phyloP scores from a whole-genome alignment of 31 red algal species.

The Odonthalia washingtoniensis region DNA sequence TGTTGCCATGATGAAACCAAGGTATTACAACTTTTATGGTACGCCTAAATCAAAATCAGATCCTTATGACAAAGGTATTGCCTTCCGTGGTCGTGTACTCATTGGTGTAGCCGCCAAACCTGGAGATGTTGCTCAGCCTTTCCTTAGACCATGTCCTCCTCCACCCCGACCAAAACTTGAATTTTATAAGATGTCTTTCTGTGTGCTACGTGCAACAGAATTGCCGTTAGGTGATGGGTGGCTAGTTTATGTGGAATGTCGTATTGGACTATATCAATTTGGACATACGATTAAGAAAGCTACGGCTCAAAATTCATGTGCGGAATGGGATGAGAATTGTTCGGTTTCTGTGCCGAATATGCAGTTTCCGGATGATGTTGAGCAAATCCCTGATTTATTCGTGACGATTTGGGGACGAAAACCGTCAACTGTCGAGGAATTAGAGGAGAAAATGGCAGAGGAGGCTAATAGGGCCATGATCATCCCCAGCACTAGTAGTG shows the following conservation, averaged over 20 bases:
- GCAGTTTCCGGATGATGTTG: conserved; percentile 90
- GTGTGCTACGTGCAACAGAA: conserved; percentile 81
- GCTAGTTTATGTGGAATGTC: conserved; percentile 70
- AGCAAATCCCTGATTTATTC: conserved; percentile 91
- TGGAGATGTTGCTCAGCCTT: conserved; percentile 63
- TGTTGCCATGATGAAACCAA: conserved; percentile 82
- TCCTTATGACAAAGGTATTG: conserved; percentile 81
- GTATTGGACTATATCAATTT: too few relatives aligned
- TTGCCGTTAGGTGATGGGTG: conserved; percentile 74
- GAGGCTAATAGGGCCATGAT: conserved; percentile 14
- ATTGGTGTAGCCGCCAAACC: conserved; percentile 84
- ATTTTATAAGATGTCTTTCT: conserved; percentile 79
- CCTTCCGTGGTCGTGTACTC: conserved; percentile 82
- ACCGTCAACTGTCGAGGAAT: conserved; percentile 66
- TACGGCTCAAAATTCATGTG: too few relatives aligned
- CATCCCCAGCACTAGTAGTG: background rate
- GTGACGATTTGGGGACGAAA: conserved; percentile 76
- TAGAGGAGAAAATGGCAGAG: conserved; percentile 71
- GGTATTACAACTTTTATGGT: conserved; percentile 96
- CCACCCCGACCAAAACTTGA: too few relatives aligned
- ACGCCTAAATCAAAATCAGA: conserved; percentile 64
- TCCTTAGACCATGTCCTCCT: conserved; percentile 72
- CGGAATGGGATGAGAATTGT: too few relatives aligned
- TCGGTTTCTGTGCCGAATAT: conserved; percentile 78
- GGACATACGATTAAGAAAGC: too few relatives aligned